Conservation (phyloP, 2,329 filamentous ascomycete species). For the Exophiala sp. region DNA sequence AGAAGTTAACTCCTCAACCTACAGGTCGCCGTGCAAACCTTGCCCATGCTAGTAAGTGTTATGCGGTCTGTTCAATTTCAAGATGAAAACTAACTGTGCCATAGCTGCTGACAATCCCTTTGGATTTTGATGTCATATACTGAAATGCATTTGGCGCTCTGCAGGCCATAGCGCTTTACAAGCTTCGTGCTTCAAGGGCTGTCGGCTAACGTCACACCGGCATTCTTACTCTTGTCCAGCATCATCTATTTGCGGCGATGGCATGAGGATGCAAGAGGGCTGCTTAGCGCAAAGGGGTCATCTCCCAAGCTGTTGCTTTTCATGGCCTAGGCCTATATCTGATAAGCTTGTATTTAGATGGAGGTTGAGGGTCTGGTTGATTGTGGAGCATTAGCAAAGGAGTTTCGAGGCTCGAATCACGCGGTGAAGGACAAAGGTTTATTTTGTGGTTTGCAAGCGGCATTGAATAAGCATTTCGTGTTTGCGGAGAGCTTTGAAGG, state of each 20-base stretch:
- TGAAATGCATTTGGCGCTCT: background rate
- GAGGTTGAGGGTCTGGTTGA: background rate
- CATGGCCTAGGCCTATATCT: too few species aligned
- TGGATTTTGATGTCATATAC: conserved; percentile 11
- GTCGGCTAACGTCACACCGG: too few species aligned
- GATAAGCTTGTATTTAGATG: background rate
- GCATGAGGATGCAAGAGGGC: too few species aligned
- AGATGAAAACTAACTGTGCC: conserved; percentile 6
- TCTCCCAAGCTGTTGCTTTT: too few species aligned
- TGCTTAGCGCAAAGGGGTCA: too few species aligned
- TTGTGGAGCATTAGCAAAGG: background rate
- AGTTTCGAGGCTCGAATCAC: background rate
- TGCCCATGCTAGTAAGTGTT: conserved; percentile 85
- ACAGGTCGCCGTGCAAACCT: conserved; percentile 90
- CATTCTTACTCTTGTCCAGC: too few species aligned
- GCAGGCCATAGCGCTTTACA: background rate
- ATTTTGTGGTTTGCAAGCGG: background rate
- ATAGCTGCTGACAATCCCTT: conserved; percentile 23
- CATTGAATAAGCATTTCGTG: background rate
- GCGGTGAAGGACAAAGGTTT: background rate
- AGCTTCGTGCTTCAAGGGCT: too few species aligned
- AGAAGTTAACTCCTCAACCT: conserved; percentile 77
- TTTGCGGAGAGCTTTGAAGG: background rate
- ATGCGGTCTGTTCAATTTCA: conserved; percentile 15
- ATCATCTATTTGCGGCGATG: too few species aligned